Conservation (phyloP, 345 rosid species). For the Excoecaria agallocha region DNA sequence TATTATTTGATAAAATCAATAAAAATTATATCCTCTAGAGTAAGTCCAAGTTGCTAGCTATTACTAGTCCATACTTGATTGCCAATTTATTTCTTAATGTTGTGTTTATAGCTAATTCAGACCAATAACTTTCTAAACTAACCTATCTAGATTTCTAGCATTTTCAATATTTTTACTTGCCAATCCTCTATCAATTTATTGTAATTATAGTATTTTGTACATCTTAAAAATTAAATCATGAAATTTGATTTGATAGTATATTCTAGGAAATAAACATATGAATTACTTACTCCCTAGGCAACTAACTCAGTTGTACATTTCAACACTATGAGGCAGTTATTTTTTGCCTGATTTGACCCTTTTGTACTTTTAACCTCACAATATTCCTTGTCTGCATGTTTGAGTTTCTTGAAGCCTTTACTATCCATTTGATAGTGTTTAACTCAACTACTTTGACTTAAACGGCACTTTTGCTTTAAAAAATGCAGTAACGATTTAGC, state of each 20-base stretch:
- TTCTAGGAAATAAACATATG: background rate
- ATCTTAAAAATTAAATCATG: background rate
- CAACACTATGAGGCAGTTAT: background rate
- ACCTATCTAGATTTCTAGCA: background rate
- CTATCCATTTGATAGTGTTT: background rate
- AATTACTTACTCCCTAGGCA: background rate
- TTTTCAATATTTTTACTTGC: background rate
- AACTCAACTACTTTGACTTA: too few relatives aligned
- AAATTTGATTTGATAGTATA: background rate
- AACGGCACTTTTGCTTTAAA: background rate
- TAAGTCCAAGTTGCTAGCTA: conserved; percentile 3
- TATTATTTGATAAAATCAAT: background rate
- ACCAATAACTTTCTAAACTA: background rate
- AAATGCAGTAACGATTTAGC: background rate
- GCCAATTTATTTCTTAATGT: background rate
- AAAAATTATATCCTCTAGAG: background rate
- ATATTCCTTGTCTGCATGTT: background rate
- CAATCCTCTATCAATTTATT: background rate
- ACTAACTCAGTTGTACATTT: background rate
- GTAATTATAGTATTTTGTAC: background rate
- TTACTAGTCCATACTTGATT: background rate
- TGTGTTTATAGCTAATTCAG: background rate
- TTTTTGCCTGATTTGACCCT: background rate
- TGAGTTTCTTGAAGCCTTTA: background rate
- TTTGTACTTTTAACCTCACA: background rate